A percentile compares a stretch with the other conserved stretches of the same genome.
These are phyloP conservation scores for Crassisporium funariophilum DNA, from an alignment of 768 basidiomycete species.

Conservation along the genomic window DNA sequence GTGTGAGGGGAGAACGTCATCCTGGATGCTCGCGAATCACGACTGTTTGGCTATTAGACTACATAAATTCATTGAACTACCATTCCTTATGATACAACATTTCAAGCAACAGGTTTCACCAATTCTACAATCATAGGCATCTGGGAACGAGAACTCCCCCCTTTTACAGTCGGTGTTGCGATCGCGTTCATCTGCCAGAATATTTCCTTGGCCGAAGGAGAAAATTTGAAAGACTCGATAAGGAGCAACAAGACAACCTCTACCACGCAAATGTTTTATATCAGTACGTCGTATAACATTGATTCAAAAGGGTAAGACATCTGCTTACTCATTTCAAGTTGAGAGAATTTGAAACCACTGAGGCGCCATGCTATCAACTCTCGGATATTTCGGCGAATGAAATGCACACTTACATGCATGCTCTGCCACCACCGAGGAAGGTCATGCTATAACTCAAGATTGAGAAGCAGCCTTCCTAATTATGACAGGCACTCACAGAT, in stretches of 20 bases:
- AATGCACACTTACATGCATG: conserved; percentile 40
- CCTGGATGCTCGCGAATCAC: too few species aligned
- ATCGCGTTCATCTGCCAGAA: conserved; percentile 26
- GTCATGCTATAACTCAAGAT: conserved; percentile 36
- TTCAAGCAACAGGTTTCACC: too few species aligned
- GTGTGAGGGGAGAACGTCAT: too few species aligned
- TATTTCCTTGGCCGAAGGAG: conserved; percentile 21
- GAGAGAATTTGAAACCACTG: conserved; percentile 20
- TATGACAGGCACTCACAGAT: conserved; percentile 27
- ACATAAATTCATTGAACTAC: too few species aligned
- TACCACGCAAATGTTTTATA: not conserved
- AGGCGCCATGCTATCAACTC: not conserved
- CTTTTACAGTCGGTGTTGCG: conserved; percentile 17
- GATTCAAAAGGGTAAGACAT: not conserved
- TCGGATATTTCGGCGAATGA: not conserved
- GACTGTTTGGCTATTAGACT: too few species aligned
- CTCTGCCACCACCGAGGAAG: conserved; percentile 43
- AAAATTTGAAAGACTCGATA: conserved; percentile 26
- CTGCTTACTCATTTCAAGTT: conserved; percentile 26
- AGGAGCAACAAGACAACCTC: conserved; percentile 22
- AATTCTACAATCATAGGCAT: conserved; percentile 23
- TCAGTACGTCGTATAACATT: too few species aligned
- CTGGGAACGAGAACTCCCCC: conserved; percentile 4
- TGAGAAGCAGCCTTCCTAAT: not conserved
- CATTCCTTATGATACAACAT: too few species aligned